Evolutionary conservation across 495 filamentous ascomycete species (phyloP).

Genomic region (Penicillium bialowiezense): DNA sequence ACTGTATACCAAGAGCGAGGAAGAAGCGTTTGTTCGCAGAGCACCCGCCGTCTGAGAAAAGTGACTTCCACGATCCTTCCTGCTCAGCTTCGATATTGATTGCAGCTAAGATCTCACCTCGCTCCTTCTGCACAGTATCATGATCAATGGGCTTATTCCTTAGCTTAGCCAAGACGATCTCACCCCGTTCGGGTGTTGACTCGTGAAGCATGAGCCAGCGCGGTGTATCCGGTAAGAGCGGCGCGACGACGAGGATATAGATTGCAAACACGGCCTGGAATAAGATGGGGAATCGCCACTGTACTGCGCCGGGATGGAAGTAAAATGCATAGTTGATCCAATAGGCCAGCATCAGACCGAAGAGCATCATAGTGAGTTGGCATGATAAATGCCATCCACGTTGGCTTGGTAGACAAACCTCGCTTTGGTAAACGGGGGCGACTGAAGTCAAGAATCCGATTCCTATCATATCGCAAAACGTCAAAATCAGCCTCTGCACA

Average conservation of each 20-base stretch:
- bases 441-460: slow-evolving; percentile 30
- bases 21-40: slow-evolving; percentile 27
- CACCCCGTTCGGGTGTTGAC: slow-evolving; percentile 21
- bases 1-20: slow-evolving; percentile 32
- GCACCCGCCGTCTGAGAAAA: slow-evolving; percentile 24
- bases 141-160: slow-evolving; percentile 30
- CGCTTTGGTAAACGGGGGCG: slow-evolving; percentile 33
- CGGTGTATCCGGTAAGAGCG: slow-evolving; percentile 31
- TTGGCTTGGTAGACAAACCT: slow-evolving; percentile 22
- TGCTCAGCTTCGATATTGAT: slow-evolving; percentile 14
- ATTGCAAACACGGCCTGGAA: slow-evolving; percentile 48
- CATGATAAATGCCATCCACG: slow-evolving; percentile 30
- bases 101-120: slow-evolving; percentile 16
- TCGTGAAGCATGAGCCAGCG: slow-evolving; percentile 32
- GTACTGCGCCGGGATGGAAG: slow-evolving; percentile 36
- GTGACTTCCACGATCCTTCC: slow-evolving; percentile 18
- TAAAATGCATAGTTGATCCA: slow-evolving; percentile 46
- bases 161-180: slow-evolving; percentile 34
- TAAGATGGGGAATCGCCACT: slow-evolving; percentile 48
- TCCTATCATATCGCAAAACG: no score
- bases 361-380: slow-evolving; percentile 26
- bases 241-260: slow-evolving; percentile 20
- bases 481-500: background rate
- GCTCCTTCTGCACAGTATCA: slow-evolving; percentile 18
- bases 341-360: slow-evolving; percentile 27